Evolutionary conservation across 108 stramenopile genomes (phyloP), one percentile per base, ranked within the genome.

Genomic region (Parmales sp.): DNA sequence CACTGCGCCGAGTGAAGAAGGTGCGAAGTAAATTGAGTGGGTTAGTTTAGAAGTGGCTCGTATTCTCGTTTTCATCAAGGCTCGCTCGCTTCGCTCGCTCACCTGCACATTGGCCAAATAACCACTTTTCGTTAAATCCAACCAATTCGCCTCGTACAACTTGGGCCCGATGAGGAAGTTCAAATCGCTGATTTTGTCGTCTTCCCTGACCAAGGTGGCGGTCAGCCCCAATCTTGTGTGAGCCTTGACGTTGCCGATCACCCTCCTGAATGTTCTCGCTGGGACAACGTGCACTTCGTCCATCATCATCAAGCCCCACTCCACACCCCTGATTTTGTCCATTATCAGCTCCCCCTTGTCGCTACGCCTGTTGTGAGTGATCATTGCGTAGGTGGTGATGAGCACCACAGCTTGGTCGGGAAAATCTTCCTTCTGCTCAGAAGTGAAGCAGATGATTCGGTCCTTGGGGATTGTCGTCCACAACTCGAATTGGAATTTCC

Each of bases 101-200:
- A 43, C 41, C 70, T 45, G 91, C n/a, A 99, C 98, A 74, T 97
- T 95, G 25, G 96, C 96, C 20, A 99, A 76, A 73, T 95, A 98
- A 1, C 98, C 98, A 20, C 81, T 88, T 19, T 91, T 82, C 31
- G 98, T 99, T 9, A 99, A 78, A 73, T 99, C 98, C 93, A 99
- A 95, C 98, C 98, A 99, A 72, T 99, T 99, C n/a, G 98, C 98
- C 72, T 99, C 98, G 83, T 99, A 99, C 18, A 99, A 84, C 77
- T 99, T 99, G n/a, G 98, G 98, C 6, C 97, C 98, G 65, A 99
- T 97, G 68, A 92, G 76, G 80, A 96, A 96, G 72, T 96, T 95
- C 19, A 99, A 80, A 79, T 97, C 95, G 26, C 87, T 83, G 79
- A 98, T 98, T 23, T 91, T 71, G 75, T 95, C 94, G 79, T 99